Evolutionary conservation across 2,329 filamentous ascomycete species (phyloP).

Genomic region (Elsinoe arachidis): DNA sequence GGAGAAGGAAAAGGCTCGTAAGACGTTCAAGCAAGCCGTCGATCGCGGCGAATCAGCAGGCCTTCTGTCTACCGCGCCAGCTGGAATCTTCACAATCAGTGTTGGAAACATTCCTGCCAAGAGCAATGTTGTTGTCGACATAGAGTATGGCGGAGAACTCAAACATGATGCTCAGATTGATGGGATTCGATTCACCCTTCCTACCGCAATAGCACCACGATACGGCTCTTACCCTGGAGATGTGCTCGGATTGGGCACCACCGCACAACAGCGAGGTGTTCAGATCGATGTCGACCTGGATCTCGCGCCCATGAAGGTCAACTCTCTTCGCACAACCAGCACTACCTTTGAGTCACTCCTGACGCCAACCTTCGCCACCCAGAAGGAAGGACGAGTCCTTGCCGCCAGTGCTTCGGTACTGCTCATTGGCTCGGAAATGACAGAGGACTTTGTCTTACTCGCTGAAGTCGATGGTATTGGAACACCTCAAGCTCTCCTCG

Average conservation of each 20-base stretch:
- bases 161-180: constrained; percentile 63
- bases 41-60: constrained; percentile 53
- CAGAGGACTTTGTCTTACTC: constrained; percentile 59
- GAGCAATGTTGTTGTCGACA: constrained; percentile 49
- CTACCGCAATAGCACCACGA: constrained; percentile 56
- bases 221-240: constrained; percentile 47
- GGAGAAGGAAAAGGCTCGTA: constrained; percentile 53
- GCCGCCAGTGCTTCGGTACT: neutral
- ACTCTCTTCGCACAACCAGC: constrained; percentile 34
- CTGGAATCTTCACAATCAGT: constrained; percentile 60
- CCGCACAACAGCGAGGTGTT: constrained; percentile 33
- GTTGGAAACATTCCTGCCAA: constrained; percentile 58
- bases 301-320: constrained; percentile 49
- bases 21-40: constrained; percentile 52
- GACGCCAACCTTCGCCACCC: neutral
- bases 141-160: constrained; percentile 61
- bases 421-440: constrained; percentile 18
- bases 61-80: constrained; percentile 53
- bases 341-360: neutral
- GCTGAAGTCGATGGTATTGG: constrained; percentile 52
- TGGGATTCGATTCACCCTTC: constrained; percentile 60
- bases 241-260: constrained; percentile 21
- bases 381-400: neutral
- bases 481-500: constrained; percentile 56
- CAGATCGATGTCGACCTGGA: constrained; percentile 52